Percentiles rank a stretch among this genome's conserved stretches.
These are phyloP conservation scores for Hsuehochloa calcarea DNA, from an alignment of 176 grass and related monocot species.

Conservation along the genomic window DNA sequence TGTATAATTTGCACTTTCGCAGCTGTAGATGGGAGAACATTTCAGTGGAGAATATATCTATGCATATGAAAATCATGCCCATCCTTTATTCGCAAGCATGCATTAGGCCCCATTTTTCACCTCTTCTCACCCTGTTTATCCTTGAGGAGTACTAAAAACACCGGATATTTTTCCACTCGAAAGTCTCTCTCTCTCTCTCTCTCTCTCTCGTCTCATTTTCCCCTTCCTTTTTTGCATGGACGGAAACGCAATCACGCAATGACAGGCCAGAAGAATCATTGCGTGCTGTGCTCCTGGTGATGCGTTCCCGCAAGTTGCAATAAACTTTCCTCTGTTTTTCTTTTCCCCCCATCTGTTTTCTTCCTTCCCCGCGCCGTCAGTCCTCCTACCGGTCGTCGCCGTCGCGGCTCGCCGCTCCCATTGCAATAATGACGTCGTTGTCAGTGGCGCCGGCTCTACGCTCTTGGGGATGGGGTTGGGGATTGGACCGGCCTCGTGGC, in stretches of 20 bases:
- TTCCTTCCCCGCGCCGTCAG: not conserved
- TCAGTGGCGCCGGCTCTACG: not conserved
- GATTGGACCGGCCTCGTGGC: not conserved
- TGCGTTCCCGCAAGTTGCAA: slow-evolving; percentile 4
- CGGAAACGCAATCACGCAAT: not conserved
- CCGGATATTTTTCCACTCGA: not conserved
- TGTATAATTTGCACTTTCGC: not conserved
- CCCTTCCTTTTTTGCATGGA: not conserved
- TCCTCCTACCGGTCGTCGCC: not conserved
- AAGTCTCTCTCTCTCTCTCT: not conserved
- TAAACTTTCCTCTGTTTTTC: not conserved
- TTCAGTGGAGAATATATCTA: not conserved
- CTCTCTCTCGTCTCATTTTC: too few relatives aligned
- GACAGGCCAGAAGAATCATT: not conserved
- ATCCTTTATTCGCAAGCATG: slow-evolving; percentile 25
- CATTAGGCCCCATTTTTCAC: not conserved
- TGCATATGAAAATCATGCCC: not conserved
- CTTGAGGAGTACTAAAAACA: not conserved
- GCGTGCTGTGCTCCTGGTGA: not conserved
- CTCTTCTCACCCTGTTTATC: too few relatives aligned
- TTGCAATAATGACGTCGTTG: not conserved
- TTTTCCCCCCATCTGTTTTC: not conserved
- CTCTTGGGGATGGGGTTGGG: too few relatives aligned
- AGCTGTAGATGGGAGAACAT: not conserved
- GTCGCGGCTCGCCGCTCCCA: not conserved